Base-by-base conservation (phyloP, 2,329 filamentous ascomycete species). In the Aspergillus calidoustus region DNA sequence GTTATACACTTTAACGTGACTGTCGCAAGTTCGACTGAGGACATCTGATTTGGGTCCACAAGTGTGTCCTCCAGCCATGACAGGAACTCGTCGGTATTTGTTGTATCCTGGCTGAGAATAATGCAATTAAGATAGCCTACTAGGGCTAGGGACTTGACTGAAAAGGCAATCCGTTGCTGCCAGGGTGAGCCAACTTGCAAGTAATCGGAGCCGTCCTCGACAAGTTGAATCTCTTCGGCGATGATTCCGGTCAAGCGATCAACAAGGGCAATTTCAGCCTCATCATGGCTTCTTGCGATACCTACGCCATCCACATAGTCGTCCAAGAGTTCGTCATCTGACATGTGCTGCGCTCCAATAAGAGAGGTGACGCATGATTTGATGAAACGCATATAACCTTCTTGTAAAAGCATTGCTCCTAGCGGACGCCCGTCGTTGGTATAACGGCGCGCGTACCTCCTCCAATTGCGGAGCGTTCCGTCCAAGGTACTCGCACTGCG, bases 181-280 rank as follows among this genome's bases (percentile, higher is more conserved):
- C 90, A 93, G 6, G 89, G 84, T 1, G 93, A 94, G 60, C 91
- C 91, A 61, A 98, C 86, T 69, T 91, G 89, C 48, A 97, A 83
- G 74, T 97, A 98, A 76, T 98, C 95, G 1, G 92, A 90, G 62
- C 91, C 91, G 53, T 93, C 92, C 67, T 98, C 93, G 22, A 99
- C 82, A 54, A 93, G 87, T 68, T 89, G 88, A 83, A 98, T 92
- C 73, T 96, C 91, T 64, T 96, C 91, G 11, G 87, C 83, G 38
- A 93, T 89, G 66, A 96, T 86, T 51, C 86, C 86, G 1, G 91
- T 87, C 65, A 95, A 86, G 7, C 80, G 80, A 62, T 85, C 82
- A 13, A 87, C 71, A 62, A 84, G 76, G 22, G 77, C 72, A 48
- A 75, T 71, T 46, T 78, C 77, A n/a, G 77, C 70, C 41, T 76